Evolutionary conservation across 1,139 yeast species (phyloP), one percentile per base, ranked within the genome.

Genomic region (Taphrina confusa): DNA sequence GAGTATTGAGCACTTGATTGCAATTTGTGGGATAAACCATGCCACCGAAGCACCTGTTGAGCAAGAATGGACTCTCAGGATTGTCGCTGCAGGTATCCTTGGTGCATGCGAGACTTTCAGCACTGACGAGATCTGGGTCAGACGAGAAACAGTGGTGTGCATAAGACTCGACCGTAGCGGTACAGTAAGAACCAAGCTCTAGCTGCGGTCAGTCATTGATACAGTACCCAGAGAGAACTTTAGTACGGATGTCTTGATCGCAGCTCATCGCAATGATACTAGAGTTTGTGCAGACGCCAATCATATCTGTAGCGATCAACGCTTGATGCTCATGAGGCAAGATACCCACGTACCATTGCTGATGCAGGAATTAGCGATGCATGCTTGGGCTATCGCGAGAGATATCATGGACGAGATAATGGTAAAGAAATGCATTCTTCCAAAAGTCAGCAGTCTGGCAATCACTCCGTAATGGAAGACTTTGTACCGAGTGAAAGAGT

Each of bases 281-380:
- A 22, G 52, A 31, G 20, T 47, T 47, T 12, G 52, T 47, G 30
- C 52, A 47, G 20, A 47, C 14, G 20, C 52, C 42, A 18, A 47
- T 47, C 9, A 22, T 22, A 47, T 47, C 52, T 47, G 22, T 11
- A 30, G 4, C 16, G 16, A 23, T 42, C 14, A 39, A n/a, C n/a
- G 44, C 9, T 16, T 22, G 33, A 25, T 12, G 9, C 9, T 5
- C 47, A 8, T 6, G 6, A 11, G 20, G 18, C 27, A 14, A 4
- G 36, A 18, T 20, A n/a, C 23, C 33, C 11, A 28, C 50, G 20
- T 28, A 45, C 50, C 50, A n/a, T 27, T 14, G 14, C 23, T 28
- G 6, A 45, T 27, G 37, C 50, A 45, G 34, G 37, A 18, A 16
- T 45, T 45, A 8, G 22, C 11, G 6, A 25, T 28, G 16, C 50